These are phyloP conservation scores for Xylaria arbuscula DNA, from an alignment of 2,329 filamentous ascomycete genomes.

Conservation along the genomic window DNA sequence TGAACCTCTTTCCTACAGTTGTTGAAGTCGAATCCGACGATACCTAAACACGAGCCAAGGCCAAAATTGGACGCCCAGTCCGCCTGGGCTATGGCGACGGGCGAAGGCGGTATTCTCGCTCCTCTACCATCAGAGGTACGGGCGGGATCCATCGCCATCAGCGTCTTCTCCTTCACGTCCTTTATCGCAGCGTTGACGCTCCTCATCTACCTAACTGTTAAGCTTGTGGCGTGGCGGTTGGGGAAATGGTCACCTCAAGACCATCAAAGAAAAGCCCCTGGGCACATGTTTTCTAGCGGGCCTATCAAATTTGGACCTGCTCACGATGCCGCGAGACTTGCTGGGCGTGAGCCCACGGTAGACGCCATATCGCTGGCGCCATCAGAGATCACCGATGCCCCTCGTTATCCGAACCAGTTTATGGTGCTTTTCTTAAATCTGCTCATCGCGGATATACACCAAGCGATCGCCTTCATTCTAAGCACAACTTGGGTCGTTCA, in stretches of 20 bases:
- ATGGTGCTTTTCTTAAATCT: slow-evolving; percentile 77
- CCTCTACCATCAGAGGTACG: slow-evolving; percentile 52
- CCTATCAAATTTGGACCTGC: slow-evolving; percentile 39
- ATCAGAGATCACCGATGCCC: slow-evolving; percentile 10
- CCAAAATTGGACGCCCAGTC: slow-evolving; percentile 9
- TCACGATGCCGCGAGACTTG: slow-evolving; percentile 31
- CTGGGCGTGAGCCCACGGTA: slow-evolving; percentile 16
- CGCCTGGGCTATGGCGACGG: slow-evolving; percentile 17
- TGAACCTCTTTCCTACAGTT: background rate
- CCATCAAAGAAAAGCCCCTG: slow-evolving; percentile 9
- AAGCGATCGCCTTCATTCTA: slow-evolving; percentile 71
- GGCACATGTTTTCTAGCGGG: slow-evolving; percentile 33
- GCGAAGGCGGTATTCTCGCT: slow-evolving; percentile 44
- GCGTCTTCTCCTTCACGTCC: slow-evolving; percentile 52
- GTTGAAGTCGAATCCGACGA: background rate
- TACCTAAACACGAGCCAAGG: slow-evolving; percentile 12
- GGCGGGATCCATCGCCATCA: slow-evolving; percentile 54
- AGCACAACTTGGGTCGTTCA: slow-evolving; percentile 68
- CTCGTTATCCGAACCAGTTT: slow-evolving; percentile 68
- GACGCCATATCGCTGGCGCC: slow-evolving; percentile 28
- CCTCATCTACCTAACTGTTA: slow-evolving; percentile 52
- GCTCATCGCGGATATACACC: slow-evolving; percentile 74
- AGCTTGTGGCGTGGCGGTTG: slow-evolving; percentile 52
- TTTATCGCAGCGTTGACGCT: slow-evolving; percentile 52
- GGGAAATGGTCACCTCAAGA: slow-evolving; percentile 8